A percentile compares a stretch with the other conserved stretches of the same genome.
Conservation (phyloP, 192 early-diverging fungal genomes). For the Umbelopsis isabellina region DNA sequence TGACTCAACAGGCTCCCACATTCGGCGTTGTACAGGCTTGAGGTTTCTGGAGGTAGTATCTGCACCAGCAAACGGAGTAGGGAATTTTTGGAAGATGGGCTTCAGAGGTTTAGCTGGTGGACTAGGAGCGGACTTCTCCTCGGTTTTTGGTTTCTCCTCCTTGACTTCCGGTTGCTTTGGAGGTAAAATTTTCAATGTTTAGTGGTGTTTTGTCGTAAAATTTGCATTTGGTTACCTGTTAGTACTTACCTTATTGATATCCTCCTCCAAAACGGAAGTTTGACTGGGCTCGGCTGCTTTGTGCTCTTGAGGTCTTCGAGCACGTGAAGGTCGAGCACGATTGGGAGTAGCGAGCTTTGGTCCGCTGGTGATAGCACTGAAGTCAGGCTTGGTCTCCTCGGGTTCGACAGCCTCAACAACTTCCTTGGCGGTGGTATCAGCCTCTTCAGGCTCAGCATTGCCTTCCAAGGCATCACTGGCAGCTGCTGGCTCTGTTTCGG, state of each 20-base stretch:
- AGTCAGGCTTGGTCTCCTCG: conserved; percentile 11
- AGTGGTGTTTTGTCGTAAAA: not conserved
- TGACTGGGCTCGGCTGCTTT: conserved; percentile 30
- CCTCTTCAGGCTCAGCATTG: not conserved
- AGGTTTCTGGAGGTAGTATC: conserved; percentile 20
- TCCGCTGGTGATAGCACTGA: conserved; percentile 24
- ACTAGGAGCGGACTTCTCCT: conserved; percentile 21
- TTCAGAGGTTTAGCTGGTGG: conserved; percentile 43
- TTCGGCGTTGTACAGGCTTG: conserved; percentile 40
- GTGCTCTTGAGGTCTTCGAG: conserved; percentile 23
- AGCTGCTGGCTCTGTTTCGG: not conserved
- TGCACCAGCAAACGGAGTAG: conserved; percentile 41
- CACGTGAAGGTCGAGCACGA: conserved; percentile 24
- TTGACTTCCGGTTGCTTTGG: not conserved
- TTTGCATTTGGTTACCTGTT: not conserved
- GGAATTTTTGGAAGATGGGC: conserved; percentile 46
- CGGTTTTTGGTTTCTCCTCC: not conserved
- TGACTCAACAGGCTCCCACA: conserved; percentile 37
- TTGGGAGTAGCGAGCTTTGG: conserved; percentile 32
- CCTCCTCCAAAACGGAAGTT: conserved; percentile 32
- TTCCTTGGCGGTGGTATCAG: not conserved
- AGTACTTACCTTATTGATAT: conserved; percentile 20
- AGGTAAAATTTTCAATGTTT: not conserved
- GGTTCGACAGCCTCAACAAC: not conserved
- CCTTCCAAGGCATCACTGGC: not conserved